These are phyloP conservation scores for Actinomucor elegans DNA, from an alignment of 371 early-diverging fungal species.

Conservation along the genomic window DNA sequence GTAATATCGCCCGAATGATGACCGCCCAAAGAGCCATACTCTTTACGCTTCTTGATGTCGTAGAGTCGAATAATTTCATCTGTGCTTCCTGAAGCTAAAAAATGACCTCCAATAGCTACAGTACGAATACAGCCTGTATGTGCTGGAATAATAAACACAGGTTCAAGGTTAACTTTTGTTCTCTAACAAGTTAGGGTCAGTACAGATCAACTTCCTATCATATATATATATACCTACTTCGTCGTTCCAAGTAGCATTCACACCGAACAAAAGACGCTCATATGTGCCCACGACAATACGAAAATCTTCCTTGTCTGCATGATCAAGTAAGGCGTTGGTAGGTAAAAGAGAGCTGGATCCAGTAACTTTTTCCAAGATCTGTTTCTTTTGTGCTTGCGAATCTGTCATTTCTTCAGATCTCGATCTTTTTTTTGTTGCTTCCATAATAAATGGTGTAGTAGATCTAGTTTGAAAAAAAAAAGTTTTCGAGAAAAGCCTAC, in stretches of 20 bases:
- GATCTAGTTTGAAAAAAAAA: too few relatives aligned
- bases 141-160: conserved; percentile 92
- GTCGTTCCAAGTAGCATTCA: conserved; percentile 65
- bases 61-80: conserved; percentile 94
- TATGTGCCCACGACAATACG: conserved; percentile 89
- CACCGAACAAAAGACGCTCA: conserved; percentile 93
- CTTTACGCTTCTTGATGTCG: conserved; percentile 84
- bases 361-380: conserved; percentile 20
- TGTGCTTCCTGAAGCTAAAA: conserved; percentile 92
- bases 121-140: conserved; percentile 92
- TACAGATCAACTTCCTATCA: neutral
- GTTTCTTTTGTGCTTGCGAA: conserved; percentile 17
- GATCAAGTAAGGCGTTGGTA: conserved; percentile 7
- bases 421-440: conserved; percentile 19
- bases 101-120: conserved; percentile 73
- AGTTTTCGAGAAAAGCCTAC: too few relatives aligned
- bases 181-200: too few relatives aligned
- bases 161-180: conserved; percentile 50
- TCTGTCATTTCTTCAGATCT: conserved; percentile 16
- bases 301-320: conserved; percentile 56
- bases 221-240: conserved; percentile 15
- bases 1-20: conserved; percentile 92
- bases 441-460: too few relatives aligned
- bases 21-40: conserved; percentile 84
- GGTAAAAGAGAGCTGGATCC: conserved; percentile 18